Evolutionary conservation across 1,284 basidiomycete genomes (phyloP).

Genomic region (Cronartium quercuum): DNA sequence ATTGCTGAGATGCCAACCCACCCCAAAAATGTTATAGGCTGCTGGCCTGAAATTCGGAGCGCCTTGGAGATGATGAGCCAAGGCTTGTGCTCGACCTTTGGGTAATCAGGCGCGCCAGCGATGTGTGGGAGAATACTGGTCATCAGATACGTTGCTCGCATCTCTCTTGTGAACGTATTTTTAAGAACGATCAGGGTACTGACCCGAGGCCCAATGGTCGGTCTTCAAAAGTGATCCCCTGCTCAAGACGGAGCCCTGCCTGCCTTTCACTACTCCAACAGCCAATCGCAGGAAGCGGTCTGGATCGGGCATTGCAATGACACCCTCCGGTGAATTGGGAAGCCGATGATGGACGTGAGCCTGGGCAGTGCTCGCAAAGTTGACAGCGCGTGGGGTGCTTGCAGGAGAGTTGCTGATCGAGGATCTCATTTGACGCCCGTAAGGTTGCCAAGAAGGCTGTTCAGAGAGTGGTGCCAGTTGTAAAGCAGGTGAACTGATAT

Average conservation of each 20-base stretch:
- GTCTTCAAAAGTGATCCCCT: conserved; percentile 36
- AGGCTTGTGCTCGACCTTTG: conserved; percentile 27
- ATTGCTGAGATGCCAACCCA: conserved; percentile 55
- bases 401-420: neutral
- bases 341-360: neutral
- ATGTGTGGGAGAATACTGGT: no score
- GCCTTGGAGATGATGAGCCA: conserved; percentile 60
- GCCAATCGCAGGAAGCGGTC: conserved; percentile 22
- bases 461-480: no score
- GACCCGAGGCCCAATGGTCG: conserved; percentile 35
- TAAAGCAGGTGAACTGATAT: no score
- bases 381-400: neutral
- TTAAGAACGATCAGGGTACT: neutral
- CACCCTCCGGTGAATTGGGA: neutral
- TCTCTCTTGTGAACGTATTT: no score
- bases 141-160: no score
- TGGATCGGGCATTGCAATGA: conserved; percentile 9
- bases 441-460: no score
- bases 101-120: no score
- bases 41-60: conserved; percentile 87
- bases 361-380: neutral
- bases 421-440: neutral
- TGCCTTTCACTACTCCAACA: conserved; percentile 31
- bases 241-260: conserved; percentile 36
- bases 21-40: conserved; percentile 52